Evolutionary conservation across 2,329 filamentous ascomycete species (phyloP).

Genomic region (Pseudocercospora cruenta): DNA sequence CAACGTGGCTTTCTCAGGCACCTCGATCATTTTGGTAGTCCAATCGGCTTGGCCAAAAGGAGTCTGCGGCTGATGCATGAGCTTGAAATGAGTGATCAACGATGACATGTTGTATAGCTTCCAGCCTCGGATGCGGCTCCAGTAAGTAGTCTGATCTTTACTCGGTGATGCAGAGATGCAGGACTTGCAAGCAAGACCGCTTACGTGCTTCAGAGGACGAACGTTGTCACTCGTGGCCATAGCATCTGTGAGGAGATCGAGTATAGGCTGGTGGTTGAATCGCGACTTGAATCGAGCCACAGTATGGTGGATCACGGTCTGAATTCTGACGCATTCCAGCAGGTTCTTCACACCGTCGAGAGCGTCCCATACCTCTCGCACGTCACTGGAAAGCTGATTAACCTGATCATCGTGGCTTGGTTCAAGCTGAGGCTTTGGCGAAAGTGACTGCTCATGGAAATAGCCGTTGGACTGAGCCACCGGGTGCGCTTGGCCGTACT

Average conservation of each 20-base stretch:
- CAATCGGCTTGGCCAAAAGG: conserved; percentile 52
- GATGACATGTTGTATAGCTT: conserved; percentile 53
- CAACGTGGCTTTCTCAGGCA: conserved; percentile 58
- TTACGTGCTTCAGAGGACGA: conserved; percentile 48
- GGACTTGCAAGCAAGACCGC: conserved; percentile 48
- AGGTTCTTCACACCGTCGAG: conserved; percentile 64
- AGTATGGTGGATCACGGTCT: conserved; percentile 65
- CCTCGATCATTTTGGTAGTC: conserved; percentile 64
- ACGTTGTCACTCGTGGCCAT: conserved; percentile 47
- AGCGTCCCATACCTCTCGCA: conserved; percentile 65
- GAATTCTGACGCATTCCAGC: conserved; percentile 64
- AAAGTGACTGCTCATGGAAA: not conserved
- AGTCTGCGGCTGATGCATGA: conserved; percentile 54
- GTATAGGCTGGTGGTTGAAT: conserved; percentile 60
- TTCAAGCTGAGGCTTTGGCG: not conserved
- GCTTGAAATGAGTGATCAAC: conserved; percentile 63
- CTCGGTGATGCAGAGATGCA: conserved; percentile 32
- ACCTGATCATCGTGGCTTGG: conserved; percentile 26
- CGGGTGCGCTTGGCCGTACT: conserved; percentile 3
- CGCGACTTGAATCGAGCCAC: conserved; percentile 60
- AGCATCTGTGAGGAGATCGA: conserved; percentile 59
- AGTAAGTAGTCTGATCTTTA: conserved; percentile 38
- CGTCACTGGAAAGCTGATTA: conserved; percentile 53
- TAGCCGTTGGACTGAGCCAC: not conserved
- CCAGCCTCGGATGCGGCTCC: conserved; percentile 42